These are phyloP conservation scores for Prunus kanzakura DNA, from an alignment of 306 rosid species.

Conservation along the genomic window DNA sequence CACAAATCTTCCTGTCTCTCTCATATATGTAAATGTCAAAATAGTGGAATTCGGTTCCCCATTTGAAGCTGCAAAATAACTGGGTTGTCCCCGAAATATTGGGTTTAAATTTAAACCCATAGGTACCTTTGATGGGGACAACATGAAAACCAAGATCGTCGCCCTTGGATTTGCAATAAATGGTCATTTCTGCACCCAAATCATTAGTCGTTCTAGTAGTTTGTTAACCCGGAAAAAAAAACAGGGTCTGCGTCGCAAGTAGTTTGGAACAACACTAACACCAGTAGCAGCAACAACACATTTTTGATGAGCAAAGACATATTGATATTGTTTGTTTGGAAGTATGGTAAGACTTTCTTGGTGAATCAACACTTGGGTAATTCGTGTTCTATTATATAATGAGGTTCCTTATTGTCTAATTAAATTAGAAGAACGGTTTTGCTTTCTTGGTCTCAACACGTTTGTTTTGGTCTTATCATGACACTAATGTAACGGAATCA, in stretches of 20 bases:
- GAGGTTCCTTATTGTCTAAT: too few relatives aligned
- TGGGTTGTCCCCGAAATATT: background rate
- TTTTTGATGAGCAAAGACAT: too few relatives aligned
- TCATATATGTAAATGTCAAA: background rate
- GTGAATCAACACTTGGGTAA: too few relatives aligned
- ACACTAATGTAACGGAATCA: too few relatives aligned
- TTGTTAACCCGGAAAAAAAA: background rate
- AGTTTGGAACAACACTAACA: background rate
- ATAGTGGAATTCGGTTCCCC: background rate
- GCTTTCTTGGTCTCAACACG: too few relatives aligned
- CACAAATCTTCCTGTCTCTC: background rate
- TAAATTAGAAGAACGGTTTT: too few relatives aligned
- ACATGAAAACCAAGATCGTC: conserved; percentile 3
- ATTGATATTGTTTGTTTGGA: too few relatives aligned
- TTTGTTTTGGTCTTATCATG: too few relatives aligned
- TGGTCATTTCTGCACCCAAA: background rate
- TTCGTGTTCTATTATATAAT: too few relatives aligned
- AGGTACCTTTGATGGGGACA: background rate
- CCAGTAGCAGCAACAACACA: background rate
- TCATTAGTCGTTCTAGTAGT: background rate
- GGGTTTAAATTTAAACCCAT: background rate
- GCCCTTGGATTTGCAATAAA: conserved; percentile 12
- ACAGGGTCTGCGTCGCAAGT: background rate
- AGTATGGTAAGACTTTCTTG: too few relatives aligned
- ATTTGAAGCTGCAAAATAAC: background rate